These are phyloP conservation scores for Zoysia japonica DNA, from an alignment of 176 grass and related monocot genomes.

Conservation along the genomic window DNA sequence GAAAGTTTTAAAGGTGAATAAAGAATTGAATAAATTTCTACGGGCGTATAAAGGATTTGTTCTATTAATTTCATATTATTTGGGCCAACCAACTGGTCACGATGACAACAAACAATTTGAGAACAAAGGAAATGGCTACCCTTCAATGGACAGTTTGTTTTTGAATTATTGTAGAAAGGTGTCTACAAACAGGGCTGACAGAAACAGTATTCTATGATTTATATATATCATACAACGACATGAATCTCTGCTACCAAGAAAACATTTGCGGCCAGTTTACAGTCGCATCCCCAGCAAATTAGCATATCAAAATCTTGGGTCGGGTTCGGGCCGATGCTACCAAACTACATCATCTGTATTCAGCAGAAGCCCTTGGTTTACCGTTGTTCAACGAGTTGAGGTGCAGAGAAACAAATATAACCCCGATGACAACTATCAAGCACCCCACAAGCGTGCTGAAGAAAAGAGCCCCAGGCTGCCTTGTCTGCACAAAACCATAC, in stretches of 20 bases:
- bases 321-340: background rate
- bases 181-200: no score
- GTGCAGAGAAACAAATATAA: slow-evolving; percentile 87
- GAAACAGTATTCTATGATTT: no score
- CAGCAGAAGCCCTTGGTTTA: slow-evolving; percentile 58
- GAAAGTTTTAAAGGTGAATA: no score
- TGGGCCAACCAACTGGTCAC: no score
- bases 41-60: no score
- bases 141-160: no score
- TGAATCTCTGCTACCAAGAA: background rate
- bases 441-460: slow-evolving; percentile 92
- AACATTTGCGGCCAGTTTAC: slow-evolving; percentile 1
- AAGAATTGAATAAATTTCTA: no score
- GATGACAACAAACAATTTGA: no score
- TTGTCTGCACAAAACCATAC: slow-evolving; percentile 81
- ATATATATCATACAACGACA: background rate
- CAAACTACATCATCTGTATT: slow-evolving; percentile 41
- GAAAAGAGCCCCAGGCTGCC: slow-evolving; percentile 90
- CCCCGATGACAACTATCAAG: slow-evolving; percentile 81
- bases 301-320: slow-evolving; percentile 3
- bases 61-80: no score
- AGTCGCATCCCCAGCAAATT: background rate
- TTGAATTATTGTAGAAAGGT: no score
- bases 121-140: no score
- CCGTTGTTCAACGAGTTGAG: slow-evolving; percentile 58